Evolutionary conservation across 768 basidiomycete species (phyloP).

Genomic region (Holtermanniella nyarrowii): DNA sequence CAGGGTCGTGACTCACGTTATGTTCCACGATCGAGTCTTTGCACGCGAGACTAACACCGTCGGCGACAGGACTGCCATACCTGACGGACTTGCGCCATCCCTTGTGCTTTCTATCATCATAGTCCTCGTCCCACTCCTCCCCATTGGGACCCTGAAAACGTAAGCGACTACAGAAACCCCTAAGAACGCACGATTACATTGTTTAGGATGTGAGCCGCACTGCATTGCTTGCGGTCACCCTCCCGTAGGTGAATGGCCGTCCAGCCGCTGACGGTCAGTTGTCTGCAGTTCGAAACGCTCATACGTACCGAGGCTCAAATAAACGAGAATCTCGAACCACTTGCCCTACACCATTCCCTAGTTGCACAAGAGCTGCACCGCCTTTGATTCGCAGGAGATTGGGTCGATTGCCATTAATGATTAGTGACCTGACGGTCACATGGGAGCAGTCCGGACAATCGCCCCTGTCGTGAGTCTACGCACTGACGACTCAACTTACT

Average conservation of each 20-base stretch:
- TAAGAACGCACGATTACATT: slow-evolving; percentile 38
- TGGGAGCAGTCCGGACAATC: slow-evolving; percentile 35
- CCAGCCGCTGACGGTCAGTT: slow-evolving; percentile 32
- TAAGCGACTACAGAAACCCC: neutral
- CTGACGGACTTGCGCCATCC: slow-evolving; percentile 25
- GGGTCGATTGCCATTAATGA: slow-evolving; percentile 41
- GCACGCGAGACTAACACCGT: slow-evolving; percentile 43
- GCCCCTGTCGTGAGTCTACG: slow-evolving; percentile 20
- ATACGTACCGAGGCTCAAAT: slow-evolving; percentile 39
- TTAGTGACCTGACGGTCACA: slow-evolving; percentile 28
- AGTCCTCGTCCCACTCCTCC: slow-evolving; percentile 42
- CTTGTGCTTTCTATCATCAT: slow-evolving; percentile 15
- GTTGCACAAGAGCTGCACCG: slow-evolving; percentile 37
- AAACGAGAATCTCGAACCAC: slow-evolving; percentile 35
- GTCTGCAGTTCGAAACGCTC: neutral
- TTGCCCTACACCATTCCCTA: slow-evolving; percentile 39
- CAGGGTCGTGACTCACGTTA: slow-evolving; percentile 30
- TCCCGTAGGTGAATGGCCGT: slow-evolving; percentile 41
- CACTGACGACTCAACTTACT: slow-evolving; percentile 17
- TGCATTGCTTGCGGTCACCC: slow-evolving; percentile 39
- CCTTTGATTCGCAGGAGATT: slow-evolving; percentile 31
- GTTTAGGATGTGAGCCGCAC: slow-evolving; percentile 22
- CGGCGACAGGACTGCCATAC: slow-evolving; percentile 36
- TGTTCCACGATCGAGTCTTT: slow-evolving; percentile 37
- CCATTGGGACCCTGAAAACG: slow-evolving; percentile 37